Evolutionary conservation across 352 stramenopile genomes (phyloP).

Genomic region (Phytophthora quininea): DNA sequence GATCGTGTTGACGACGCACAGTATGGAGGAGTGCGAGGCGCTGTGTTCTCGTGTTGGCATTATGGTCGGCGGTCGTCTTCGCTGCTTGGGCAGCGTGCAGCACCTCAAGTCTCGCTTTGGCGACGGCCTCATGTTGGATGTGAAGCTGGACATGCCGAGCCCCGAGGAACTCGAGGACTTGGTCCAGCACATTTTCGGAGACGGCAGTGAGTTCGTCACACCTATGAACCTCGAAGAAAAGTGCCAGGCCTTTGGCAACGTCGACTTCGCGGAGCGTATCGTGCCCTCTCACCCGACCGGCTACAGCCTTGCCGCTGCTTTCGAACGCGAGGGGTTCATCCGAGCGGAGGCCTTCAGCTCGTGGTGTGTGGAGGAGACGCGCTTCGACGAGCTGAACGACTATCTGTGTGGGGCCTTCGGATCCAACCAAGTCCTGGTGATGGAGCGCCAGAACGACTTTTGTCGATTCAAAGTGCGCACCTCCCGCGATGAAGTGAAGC

Average conservation of each 20-base stretch:
- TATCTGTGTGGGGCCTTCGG: constrained; percentile 41
- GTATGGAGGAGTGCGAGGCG: constrained; percentile 80
- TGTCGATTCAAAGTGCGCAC: constrained; percentile 64
- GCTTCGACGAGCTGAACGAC: constrained; percentile 36
- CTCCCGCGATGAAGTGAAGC: constrained; percentile 32
- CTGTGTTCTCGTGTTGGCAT: constrained; percentile 90
- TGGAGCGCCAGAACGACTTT: constrained; percentile 66
- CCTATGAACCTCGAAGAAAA: constrained; percentile 28
- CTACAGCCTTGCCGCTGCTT: constrained; percentile 52
- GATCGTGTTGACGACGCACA: constrained; percentile 87
- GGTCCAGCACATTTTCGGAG: constrained; percentile 19
- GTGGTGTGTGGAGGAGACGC: constrained; percentile 66
- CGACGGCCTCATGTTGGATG: constrained; percentile 89
- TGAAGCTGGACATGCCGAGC: constrained; percentile 40
- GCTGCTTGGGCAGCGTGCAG: constrained; percentile 78
- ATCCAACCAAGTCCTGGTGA: constrained; percentile 13
- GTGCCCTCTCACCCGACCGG: constrained; percentile 52
- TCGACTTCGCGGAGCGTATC: constrained; percentile 38
- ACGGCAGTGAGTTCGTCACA: constrained; percentile 33
- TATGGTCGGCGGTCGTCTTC: constrained; percentile 76
- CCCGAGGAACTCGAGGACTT: constrained; percentile 34
- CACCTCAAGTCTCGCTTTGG: constrained; percentile 96
- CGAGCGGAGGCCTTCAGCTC: constrained; percentile 48
- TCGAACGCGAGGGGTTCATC: constrained; percentile 47
- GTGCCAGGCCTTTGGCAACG: constrained; percentile 53